Evolutionary conservation across 805 yeast genomes (phyloP).

Genomic region (Candida sakaeoensis): DNA sequence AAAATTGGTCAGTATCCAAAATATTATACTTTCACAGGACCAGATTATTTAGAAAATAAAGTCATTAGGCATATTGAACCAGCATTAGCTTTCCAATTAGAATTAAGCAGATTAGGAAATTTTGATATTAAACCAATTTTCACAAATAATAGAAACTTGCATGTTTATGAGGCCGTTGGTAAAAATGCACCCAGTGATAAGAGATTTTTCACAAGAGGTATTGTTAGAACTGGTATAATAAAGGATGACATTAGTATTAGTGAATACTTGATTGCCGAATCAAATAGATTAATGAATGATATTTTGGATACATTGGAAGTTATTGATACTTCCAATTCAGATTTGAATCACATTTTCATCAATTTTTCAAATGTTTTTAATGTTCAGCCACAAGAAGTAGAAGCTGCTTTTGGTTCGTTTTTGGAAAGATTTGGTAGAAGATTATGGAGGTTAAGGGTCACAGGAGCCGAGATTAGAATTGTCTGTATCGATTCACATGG

Average conservation of each 20-base stretch:
- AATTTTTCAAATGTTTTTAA: slow-evolving; percentile 95
- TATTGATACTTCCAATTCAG: slow-evolving; percentile 91
- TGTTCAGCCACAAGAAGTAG: slow-evolving; percentile 92
- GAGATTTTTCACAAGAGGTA: slow-evolving; percentile 95
- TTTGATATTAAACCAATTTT: slow-evolving; percentile 92
- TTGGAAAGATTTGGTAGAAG: slow-evolving; percentile 96
- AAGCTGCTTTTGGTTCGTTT: slow-evolving; percentile 96
- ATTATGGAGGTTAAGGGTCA: slow-evolving; percentile 92
- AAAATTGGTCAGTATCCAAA: slow-evolving; percentile 86
- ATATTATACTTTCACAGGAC: slow-evolving; percentile 93
- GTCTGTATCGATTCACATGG: slow-evolving; percentile 90
- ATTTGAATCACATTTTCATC: slow-evolving; percentile 93
- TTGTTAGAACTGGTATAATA: slow-evolving; percentile 92
- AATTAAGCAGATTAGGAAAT: slow-evolving; percentile 88
- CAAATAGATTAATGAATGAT: slow-evolving; percentile 93
- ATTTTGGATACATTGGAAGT: slow-evolving; percentile 93
- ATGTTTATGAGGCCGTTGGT: slow-evolving; percentile 94
- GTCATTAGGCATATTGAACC: slow-evolving; percentile 98
- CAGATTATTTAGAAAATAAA: slow-evolving; percentile 79
- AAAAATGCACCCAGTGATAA: slow-evolving; percentile 91
- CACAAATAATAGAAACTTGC: slow-evolving; percentile 95
- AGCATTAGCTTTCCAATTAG: slow-evolving; percentile 95
- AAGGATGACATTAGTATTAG: slow-evolving; percentile 90
- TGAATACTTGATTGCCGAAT: slow-evolving; percentile 93
- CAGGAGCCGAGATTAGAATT: slow-evolving; percentile 96